Evolutionary conservation across 2,329 filamentous ascomycete species (phyloP).

Genomic region (Teratosphaeria nubilosa): DNA sequence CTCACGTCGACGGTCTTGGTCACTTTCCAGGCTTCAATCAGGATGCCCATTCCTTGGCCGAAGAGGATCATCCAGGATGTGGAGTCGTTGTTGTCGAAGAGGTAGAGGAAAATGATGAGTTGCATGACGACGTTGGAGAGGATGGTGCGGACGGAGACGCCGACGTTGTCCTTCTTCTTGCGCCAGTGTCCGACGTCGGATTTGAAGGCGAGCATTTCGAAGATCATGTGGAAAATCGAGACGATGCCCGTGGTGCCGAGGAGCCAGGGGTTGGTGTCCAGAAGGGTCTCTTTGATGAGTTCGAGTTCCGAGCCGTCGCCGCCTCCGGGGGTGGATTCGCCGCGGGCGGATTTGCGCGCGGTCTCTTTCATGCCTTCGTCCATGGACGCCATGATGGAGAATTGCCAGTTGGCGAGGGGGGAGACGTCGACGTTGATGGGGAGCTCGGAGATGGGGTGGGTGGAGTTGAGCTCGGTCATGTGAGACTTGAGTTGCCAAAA

Average conservation of each 20-base stretch:
- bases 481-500: slow-evolving; percentile 94
- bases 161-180: slow-evolving; percentile 99
- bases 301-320: slow-evolving; percentile 92
- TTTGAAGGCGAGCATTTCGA: slow-evolving; percentile 93
- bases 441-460: slow-evolving; percentile 74
- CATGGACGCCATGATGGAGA: slow-evolving; percentile 70
- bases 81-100: slow-evolving; percentile 93
- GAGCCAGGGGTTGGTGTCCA: slow-evolving; percentile 89
- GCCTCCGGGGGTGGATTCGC: slow-evolving; percentile 54
- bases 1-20: slow-evolving; percentile 90
- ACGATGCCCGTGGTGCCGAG: slow-evolving; percentile 76
- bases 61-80: slow-evolving; percentile 99
- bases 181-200: slow-evolving; percentile 96
- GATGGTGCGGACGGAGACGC: slow-evolving; percentile 91
- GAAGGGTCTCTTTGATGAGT: slow-evolving; percentile 89
- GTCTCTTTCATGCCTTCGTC: slow-evolving; percentile 82
- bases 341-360: slow-evolving; percentile 65
- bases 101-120: slow-evolving; percentile 85
- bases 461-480: slow-evolving; percentile 87
- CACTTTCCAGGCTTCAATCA: slow-evolving; percentile 83
- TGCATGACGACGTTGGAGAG: slow-evolving; percentile 98
- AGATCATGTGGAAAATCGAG: slow-evolving; percentile 82
- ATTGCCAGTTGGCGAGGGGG: slow-evolving; percentile 81
- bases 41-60: slow-evolving; percentile 75
- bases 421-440: slow-evolving; percentile 75